Base-by-base conservation (phyloP, 2,329 filamentous ascomycete genomes). In the Setomelanomma holmii region DNA sequence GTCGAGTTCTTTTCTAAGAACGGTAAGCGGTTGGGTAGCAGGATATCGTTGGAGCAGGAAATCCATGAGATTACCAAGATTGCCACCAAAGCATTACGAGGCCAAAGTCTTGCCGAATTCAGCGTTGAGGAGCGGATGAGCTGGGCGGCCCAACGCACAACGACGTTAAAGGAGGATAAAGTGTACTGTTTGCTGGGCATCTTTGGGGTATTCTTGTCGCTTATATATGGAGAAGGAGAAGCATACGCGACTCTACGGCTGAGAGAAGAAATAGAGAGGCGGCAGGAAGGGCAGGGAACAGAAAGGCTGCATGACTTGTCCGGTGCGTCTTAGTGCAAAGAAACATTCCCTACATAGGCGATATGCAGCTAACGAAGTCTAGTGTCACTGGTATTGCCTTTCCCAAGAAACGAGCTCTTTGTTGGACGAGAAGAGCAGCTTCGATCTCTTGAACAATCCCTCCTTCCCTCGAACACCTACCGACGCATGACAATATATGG, bases 171-270 rank as follows among this genome's bases (percentile, higher is more conserved):
- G 23, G 64, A 69, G 40, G 66, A 69, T 36, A 56, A 41, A 33
- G 60, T 55, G 10, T 68, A 67, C 23, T 68, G 57, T 40, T 50
- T 69, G 27, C 54, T 63, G 14, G 65, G 66, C 0, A 53, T 68
- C 12, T 68, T 68, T 38, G 62, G 53, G 30, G 61, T 67, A n/a
- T 55, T 53, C 27, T 40, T 64, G 24, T 43, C 40, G 24, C 40
- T 34, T 33, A 43, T 43, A 33, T 43, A 43, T 33, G 27, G 27
- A 34, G 61, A 65, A 54, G 60, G 61, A 19, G 54, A 64, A 54
- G 56, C 30, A 33, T 51, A 60, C 35, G 58, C 58, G 34, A 56
- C 12, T 33, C 48, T 38, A 36, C 59, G 51, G 51, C 58, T 58
- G 44, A 51, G 22, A 46, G 56, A 64, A 24, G 58, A 55, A 40